Evolutionary conservation across 352 stramenopile species (phyloP).

Genomic region (Nothophytophthora sp.): DNA sequence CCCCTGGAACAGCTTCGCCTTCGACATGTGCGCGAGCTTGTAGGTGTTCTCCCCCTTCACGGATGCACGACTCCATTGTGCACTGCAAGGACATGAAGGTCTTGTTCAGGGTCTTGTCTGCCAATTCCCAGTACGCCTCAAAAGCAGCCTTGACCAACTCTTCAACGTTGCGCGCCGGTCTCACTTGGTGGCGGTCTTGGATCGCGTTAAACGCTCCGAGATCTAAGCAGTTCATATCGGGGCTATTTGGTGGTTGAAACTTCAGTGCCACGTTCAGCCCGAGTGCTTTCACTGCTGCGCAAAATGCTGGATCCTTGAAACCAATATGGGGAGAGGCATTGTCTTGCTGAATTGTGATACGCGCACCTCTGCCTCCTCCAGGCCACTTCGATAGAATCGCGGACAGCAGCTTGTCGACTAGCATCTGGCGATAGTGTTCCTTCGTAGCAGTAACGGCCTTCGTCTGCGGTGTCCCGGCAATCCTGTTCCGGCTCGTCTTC

Average conservation of each 20-base stretch:
- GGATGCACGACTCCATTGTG: not conserved
- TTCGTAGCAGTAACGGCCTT: not conserved
- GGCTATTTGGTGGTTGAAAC: slow-evolving; percentile 2
- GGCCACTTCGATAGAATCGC: slow-evolving; percentile 3
- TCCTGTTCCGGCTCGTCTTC: not conserved
- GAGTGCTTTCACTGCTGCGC: not conserved
- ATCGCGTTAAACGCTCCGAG: slow-evolving; percentile 7
- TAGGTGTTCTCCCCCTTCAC: not conserved
- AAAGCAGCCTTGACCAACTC: too few relatives aligned
- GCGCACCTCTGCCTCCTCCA: not conserved
- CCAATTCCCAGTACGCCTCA: too few relatives aligned
- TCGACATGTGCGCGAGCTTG: not conserved
- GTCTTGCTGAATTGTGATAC: slow-evolving; percentile 6
- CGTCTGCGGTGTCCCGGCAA: not conserved
- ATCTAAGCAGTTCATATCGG: slow-evolving; percentile 2
- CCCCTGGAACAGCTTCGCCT: not conserved
- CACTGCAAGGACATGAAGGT: not conserved
- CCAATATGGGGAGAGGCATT: not conserved
- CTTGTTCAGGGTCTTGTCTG: not conserved
- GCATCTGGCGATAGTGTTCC: not conserved
- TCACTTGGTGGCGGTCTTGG: not conserved
- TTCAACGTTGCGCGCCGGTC: too few relatives aligned
- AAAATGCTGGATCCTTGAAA: not conserved
- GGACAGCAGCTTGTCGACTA: slow-evolving; percentile 4
- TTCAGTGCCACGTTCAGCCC: not conserved